Evolutionary conservation across 1,284 basidiomycete genomes (phyloP).

Genomic region (Sanghuangporus sanghuang): DNA sequence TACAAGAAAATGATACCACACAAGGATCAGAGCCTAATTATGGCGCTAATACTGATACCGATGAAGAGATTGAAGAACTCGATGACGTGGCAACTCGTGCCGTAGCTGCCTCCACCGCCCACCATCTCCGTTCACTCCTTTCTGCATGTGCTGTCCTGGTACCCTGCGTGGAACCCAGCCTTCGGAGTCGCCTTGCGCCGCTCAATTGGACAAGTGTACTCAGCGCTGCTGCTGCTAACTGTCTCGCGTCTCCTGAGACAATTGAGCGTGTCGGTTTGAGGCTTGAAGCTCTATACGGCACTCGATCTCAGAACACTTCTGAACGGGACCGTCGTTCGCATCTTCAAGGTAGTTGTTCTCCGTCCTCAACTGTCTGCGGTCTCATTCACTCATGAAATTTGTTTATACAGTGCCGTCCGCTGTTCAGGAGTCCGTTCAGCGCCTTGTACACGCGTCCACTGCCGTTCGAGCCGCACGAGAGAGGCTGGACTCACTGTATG

Average conservation of each 20-base stretch:
- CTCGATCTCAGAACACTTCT: neutral
- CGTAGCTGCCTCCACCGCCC: constrained; percentile 32
- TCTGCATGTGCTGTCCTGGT: constrained; percentile 40
- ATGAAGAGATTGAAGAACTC: neutral
- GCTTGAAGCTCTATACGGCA: neutral
- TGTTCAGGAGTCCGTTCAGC: neutral
- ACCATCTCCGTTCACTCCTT: constrained; percentile 39
- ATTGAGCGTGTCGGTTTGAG: neutral
- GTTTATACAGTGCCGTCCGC: neutral
- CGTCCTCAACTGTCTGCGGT: too few species aligned
- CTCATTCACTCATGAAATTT: too few species aligned
- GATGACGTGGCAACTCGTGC: neutral
- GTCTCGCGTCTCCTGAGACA: neutral
- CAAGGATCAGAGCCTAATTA: neutral
- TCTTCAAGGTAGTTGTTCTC: neutral
- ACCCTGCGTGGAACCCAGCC: constrained; percentile 39
- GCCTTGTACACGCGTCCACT: neutral
- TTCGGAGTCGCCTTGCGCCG: constrained; percentile 48
- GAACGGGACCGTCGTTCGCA: too few species aligned
- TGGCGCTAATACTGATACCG: neutral
- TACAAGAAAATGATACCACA: neutral
- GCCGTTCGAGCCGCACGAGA: neutral
- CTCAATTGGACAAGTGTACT: constrained; percentile 47
- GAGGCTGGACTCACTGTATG: neutral
- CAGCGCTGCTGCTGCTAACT: constrained; percentile 27